Conservation (phyloP, 2,329 filamentous ascomycete genomes). For the Colletotrichum salicis region DNA sequence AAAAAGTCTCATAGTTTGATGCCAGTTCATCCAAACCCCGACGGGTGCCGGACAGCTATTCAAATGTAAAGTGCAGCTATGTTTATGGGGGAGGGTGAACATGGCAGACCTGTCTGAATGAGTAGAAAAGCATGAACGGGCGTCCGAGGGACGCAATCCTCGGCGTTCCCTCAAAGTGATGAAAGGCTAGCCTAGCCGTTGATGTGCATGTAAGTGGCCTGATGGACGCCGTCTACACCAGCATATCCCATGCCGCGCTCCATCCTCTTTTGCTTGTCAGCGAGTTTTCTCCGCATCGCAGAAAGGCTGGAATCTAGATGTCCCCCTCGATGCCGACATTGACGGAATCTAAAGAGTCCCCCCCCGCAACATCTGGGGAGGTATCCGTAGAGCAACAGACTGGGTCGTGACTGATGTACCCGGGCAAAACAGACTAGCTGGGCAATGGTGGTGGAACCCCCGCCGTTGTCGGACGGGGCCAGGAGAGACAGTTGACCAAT, state of each 20-base stretch:
- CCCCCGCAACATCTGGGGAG: conserved; percentile 32
- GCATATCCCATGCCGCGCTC: conserved; percentile 4
- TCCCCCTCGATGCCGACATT: neutral
- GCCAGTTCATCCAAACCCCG: conserved; percentile 23
- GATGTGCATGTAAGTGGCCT: conserved; percentile 23
- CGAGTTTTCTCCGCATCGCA: conserved; percentile 31
- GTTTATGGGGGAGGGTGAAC: neutral
- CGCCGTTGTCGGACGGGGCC: conserved; percentile 32
- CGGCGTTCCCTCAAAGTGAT: neutral
- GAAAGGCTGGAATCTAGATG: conserved; percentile 1
- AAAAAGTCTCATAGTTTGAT: neutral
- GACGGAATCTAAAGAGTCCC: neutral
- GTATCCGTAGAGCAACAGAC: neutral
- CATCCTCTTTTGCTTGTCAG: neutral
- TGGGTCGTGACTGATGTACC: conserved; percentile 33
- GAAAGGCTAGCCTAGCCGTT: conserved; percentile 1
- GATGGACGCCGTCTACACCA: conserved; percentile 8
- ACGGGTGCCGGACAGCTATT: neutral
- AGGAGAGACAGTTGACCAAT: conserved; percentile 4
- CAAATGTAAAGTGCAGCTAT: neutral
- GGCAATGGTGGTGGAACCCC: conserved; percentile 19
- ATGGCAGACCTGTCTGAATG: neutral
- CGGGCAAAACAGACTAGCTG: conserved; percentile 18
- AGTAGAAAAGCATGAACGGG: neutral
- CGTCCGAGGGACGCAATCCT: neutral